These are phyloP conservation scores for Colletotrichum graminicola DNA, from an alignment of 2,329 filamentous ascomycete species.

Conservation along the genomic window DNA sequence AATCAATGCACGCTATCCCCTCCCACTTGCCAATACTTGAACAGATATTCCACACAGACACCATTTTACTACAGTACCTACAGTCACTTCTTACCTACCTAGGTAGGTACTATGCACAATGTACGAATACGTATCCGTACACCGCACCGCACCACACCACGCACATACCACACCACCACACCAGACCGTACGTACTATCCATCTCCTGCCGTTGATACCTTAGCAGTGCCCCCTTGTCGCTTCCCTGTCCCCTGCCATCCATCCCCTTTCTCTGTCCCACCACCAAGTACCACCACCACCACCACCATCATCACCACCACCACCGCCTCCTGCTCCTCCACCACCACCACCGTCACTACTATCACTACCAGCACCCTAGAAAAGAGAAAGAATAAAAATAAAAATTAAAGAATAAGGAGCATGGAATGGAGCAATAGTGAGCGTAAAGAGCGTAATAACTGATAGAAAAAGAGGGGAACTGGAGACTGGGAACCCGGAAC, in stretches of 20 bases:
- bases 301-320: neutral
- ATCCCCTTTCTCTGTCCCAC: neutral
- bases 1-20: neutral
- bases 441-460: neutral
- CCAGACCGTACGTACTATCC: neutral
- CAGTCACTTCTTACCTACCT: neutral
- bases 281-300: neutral
- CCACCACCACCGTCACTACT: neutral
- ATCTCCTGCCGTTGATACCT: conserved; percentile 2
- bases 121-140: neutral
- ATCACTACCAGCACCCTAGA: neutral
- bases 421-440: neutral
- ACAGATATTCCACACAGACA: neutral
- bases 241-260: conserved; percentile 4
- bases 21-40: neutral
- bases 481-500: too few relatives aligned
- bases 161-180: too few relatives aligned
- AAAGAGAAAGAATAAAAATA: neutral
- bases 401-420: neutral
- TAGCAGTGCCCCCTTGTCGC: conserved; percentile 2
- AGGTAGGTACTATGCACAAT: neutral
- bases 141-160: neutral
- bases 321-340: neutral
- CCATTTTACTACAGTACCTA: neutral
- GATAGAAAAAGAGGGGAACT: neutral